phyloP scores from a whole-genome alignment of 1,284 basidiomycete genomes.

The Ganoderma multipileum region DNA sequence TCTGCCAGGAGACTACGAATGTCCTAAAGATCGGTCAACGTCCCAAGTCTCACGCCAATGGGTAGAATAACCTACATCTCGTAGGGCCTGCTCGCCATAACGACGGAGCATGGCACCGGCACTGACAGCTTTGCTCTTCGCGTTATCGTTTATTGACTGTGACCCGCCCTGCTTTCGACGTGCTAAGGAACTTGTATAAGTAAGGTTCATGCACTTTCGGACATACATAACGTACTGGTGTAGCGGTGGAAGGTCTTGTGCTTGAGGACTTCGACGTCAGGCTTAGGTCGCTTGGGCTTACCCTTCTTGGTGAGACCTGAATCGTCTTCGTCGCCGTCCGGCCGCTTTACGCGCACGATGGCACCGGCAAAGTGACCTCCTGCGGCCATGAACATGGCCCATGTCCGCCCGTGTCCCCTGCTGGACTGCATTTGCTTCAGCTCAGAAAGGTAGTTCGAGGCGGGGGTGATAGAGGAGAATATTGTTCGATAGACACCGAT shows the following conservation, averaged over 20 bases:
- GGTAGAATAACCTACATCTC: conserved; percentile 67
- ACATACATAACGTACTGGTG: conserved; percentile 71
- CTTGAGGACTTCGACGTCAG: conserved; percentile 80
- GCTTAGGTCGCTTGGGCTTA: conserved; percentile 64
- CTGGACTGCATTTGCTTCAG: conserved; percentile 74
- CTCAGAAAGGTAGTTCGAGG: conserved; percentile 56
- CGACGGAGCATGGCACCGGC: conserved; percentile 95
- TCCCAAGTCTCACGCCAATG: not conserved
- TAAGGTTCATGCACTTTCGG: not conserved
- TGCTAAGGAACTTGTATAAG: conserved; percentile 55
- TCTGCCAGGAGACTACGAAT: conserved; percentile 82
- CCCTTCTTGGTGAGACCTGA: conserved; percentile 56
- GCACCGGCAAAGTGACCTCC: conserved; percentile 98
- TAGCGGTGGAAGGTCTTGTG: conserved; percentile 99
- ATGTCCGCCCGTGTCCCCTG: conserved; percentile 73
- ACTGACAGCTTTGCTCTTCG: conserved; percentile 92
- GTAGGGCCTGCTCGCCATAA: conserved; percentile 93
- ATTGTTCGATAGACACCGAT: conserved; percentile 87
- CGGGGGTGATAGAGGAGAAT: conserved; percentile 57
- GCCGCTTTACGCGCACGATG: conserved; percentile 73
- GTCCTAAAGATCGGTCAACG: conserved; percentile 59
- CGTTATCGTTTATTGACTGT: conserved; percentile 91
- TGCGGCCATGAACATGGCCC: conserved; percentile 96
- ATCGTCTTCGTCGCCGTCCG: conserved; percentile 54
- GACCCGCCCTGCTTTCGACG: conserved; percentile 97